Evolutionary conservation across 495 filamentous ascomycete genomes (phyloP), one percentile per base, ranked within the genome.

Genomic region (Cercophora sp.): DNA sequence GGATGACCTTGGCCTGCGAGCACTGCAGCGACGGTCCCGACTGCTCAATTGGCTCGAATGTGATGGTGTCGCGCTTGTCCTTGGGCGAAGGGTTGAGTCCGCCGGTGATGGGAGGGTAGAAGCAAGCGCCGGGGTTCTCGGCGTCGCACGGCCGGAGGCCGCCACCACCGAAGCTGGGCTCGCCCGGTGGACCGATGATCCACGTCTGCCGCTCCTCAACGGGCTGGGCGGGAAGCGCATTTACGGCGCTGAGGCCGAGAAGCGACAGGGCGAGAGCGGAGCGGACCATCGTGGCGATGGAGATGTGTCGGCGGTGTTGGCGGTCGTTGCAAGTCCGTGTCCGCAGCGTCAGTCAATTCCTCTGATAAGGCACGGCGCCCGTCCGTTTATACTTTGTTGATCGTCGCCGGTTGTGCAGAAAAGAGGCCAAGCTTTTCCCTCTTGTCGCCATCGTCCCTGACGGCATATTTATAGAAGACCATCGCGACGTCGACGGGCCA

Each of bases 231-330:
- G 66, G 66, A 45, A 67, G 36, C 36, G 62, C 66, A 35, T 57
- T 46, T 24, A 67, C 62, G 58, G 56, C 58, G 36, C 64, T 50
- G 29, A 69, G 56, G 48, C 66, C 60, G 46, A 67, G 34, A 8
- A 69, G 56, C 18, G 62, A 61, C 32, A 66, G 42, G 35, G 62
- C 52, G n/a, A 69, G 23, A 42, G 56, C 35, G 20, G 56, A 55
- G 47, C 56, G 48, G 49, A 65, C 64, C 66, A 69, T 69, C 43
- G 8, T 57, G 57, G 37, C 47, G 36, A 22, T 32, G 36, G 26
- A n/a, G n/a, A n/a, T n/a, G 32, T 35, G 24, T 45, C 16, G 20
- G 36, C 35, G 31, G 53, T 40, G 48, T 56, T 46, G 31, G 40
- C 27, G 29, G 31, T 42, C 42, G 24, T 16, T 25, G 42, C n/a